These are phyloP conservation scores for Yamadazyma dendronema DNA, from an alignment of 1,139 yeast species.

Conservation along the genomic window DNA sequence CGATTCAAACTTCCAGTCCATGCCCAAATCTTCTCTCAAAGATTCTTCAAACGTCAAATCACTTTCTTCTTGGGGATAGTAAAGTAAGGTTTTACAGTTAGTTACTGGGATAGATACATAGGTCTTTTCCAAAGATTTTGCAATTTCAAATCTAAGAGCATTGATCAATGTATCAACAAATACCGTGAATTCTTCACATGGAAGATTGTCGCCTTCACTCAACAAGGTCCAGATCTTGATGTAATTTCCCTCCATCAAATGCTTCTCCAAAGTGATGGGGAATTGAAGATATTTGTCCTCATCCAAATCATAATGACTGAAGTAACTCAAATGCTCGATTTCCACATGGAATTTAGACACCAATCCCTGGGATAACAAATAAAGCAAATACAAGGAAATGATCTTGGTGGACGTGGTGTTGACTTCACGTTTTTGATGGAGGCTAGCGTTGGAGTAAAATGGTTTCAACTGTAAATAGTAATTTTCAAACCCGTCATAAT, in stretches of 20 bases:
- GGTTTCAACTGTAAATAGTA: constrained; percentile 75
- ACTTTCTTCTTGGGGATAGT: constrained; percentile 63
- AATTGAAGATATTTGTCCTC: constrained; percentile 62
- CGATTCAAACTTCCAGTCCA: constrained; percentile 61
- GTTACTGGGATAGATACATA: constrained; percentile 74
- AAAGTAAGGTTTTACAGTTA: constrained; percentile 79
- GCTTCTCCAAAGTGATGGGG: constrained; percentile 86
- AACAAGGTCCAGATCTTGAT: constrained; percentile 86
- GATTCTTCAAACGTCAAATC: constrained; percentile 57
- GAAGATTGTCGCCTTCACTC: constrained; percentile 50
- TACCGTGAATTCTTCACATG: constrained; percentile 57
- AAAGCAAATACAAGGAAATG: constrained; percentile 71
- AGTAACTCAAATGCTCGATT: constrained; percentile 66
- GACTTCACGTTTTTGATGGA: constrained; percentile 56
- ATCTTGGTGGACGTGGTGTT: constrained; percentile 64
- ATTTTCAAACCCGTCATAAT: constrained; percentile 67
- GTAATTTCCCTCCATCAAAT: constrained; percentile 96
- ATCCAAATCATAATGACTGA: constrained; percentile 43
- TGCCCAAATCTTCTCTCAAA: constrained; percentile 49
- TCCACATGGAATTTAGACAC: constrained; percentile 89
- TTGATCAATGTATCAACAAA: constrained; percentile 64
- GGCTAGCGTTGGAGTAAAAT: constrained; percentile 53
- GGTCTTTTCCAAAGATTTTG: constrained; percentile 80
- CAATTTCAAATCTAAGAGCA: constrained; percentile 83
- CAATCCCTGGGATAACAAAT: constrained; percentile 77